A percentile compares a stretch with the other conserved stretches of the same genome.
phyloP scores from a whole-genome alignment of 148 eudicot species.

The Talinum fruticosum region DNA sequence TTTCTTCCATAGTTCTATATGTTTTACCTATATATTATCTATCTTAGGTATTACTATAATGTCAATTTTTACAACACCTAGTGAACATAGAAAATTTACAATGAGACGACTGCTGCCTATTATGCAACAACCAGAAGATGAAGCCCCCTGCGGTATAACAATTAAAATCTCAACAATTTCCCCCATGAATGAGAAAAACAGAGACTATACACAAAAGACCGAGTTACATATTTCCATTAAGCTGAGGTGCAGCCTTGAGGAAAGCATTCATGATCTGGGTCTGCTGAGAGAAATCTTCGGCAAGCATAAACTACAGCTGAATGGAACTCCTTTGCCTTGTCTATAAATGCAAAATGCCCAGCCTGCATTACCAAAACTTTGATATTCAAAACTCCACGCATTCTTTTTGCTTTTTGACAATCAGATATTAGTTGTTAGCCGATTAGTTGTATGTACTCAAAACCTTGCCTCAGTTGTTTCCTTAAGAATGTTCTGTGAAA shows the following conservation, averaged over 20 bases:
- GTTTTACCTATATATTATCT: background rate
- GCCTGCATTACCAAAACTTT: conserved; percentile 48
- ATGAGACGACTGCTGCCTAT: background rate
- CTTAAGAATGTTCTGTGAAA: no score
- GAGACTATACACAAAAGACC: background rate
- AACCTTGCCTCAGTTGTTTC: no score
- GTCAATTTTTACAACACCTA: background rate
- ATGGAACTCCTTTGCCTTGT: conserved; percentile 74
- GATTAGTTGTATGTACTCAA: no score
- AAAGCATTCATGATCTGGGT: conserved; percentile 39
- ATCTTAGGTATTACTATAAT: background rate
- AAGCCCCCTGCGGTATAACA: background rate
- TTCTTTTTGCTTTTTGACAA: background rate
- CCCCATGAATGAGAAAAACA: background rate
- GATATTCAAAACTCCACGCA: background rate
- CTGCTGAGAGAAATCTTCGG: conserved; percentile 61
- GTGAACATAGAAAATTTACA: background rate
- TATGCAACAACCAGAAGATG: background rate
- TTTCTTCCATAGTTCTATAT: no score
- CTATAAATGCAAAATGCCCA: conserved; percentile 78
- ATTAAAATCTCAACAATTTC: background rate
- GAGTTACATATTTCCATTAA: conserved; percentile 26
- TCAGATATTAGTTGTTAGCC: no score
- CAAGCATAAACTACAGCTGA: conserved; percentile 73
- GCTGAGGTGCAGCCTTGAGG: conserved; percentile 66